Evolutionary conservation across 371 early-diverging fungal species (phyloP), one percentile per base, ranked within the genome.

Genomic region (Mucor piriformis): DNA sequence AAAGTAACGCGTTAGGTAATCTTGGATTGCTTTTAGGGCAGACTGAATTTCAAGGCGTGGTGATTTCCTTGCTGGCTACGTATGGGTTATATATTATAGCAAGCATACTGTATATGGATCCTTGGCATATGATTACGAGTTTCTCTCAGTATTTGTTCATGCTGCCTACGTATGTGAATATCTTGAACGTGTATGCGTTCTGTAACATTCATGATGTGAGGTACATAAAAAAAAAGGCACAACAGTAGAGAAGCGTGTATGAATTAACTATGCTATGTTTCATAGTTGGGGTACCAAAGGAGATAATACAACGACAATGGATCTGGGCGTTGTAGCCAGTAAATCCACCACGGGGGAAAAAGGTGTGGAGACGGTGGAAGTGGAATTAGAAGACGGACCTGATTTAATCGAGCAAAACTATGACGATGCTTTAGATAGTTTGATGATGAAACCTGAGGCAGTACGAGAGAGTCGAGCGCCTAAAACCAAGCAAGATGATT

Each of bases 221-320:
- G 83, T 79, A 76, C 35, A 33, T 34, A 50, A 34, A 33, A 3
- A 33, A 13, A 35, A 3, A 37, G n/a, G 7, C 13, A 21, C 23
- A 37, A 27, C 40, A 20, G 4, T 18, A 16, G 20, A 42, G 11
- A 11, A 33, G 11, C 5, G 5, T 33, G 33, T 15, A 37, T 3
- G 15, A 37, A 12, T 37, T 40, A 16, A n/a, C 29, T 32, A 6
- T 18, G 20, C 34, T 50, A 12, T 40, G 13, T 46, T 46, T 7
- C 13, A 25, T 66, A 89, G 93, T 29, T 95, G 96, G 96, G 96
- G 96, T n/a, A 95, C 96, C 10, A 95, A 95, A 70, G 95, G 95
- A 50, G 93, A 88, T 62, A 89, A 85, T 48, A 47, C 65, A 0
- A 57, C 74, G 0, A 63, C 75, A 13, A 75, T 74, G 63, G 73